Evolutionary conservation across 139 green algal species (phyloP).

Genomic region (Eudorina sp.): DNA sequence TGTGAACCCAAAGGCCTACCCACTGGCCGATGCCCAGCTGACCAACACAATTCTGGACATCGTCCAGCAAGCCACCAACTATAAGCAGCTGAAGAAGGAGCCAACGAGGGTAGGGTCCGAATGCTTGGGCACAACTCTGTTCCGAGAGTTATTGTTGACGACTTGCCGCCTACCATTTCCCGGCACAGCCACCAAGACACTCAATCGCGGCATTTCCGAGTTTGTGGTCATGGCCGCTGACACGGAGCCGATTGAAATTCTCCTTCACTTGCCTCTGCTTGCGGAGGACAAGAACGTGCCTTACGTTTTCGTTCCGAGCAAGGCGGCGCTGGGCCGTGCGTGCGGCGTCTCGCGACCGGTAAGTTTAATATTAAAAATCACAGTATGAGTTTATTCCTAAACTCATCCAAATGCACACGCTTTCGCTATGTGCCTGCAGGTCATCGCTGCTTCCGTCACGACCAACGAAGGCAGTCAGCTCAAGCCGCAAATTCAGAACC

Average conservation of each 20-base stretch:
- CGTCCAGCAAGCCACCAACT: slow-evolving; percentile 98
- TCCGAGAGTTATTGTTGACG: too few relatives aligned
- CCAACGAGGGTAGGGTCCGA: slow-evolving; percentile 98
- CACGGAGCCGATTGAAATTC: slow-evolving; percentile 98
- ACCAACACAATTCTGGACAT: slow-evolving; percentile 99
- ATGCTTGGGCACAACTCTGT: too few relatives aligned
- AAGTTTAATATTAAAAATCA: neutral
- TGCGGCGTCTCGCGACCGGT: slow-evolving; percentile 96
- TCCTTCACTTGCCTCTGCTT: slow-evolving; percentile 98
- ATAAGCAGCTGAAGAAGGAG: slow-evolving; percentile 99
- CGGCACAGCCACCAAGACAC: slow-evolving; percentile 90
- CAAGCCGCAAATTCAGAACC: slow-evolving; percentile 94
- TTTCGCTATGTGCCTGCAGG: slow-evolving; percentile 39
- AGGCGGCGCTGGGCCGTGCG: slow-evolving; percentile 95
- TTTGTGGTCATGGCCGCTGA: slow-evolving; percentile 99
- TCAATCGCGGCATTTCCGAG: slow-evolving; percentile 97
- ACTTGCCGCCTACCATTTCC: too few relatives aligned
- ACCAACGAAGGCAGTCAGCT: slow-evolving; percentile 98
- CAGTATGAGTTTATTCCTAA: neutral
- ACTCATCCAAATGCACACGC: neutral
- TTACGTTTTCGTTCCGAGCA: slow-evolving; percentile 99
- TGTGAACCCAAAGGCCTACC: slow-evolving; percentile 99
- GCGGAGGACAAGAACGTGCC: slow-evolving; percentile 99
- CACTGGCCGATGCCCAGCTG: slow-evolving; percentile 91
- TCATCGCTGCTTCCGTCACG: slow-evolving; percentile 95